A percentile compares a stretch with the other conserved stretches of the same genome.
Conservation (phyloP, 2,329 filamentous ascomycete species). For the Fusarium citri region DNA sequence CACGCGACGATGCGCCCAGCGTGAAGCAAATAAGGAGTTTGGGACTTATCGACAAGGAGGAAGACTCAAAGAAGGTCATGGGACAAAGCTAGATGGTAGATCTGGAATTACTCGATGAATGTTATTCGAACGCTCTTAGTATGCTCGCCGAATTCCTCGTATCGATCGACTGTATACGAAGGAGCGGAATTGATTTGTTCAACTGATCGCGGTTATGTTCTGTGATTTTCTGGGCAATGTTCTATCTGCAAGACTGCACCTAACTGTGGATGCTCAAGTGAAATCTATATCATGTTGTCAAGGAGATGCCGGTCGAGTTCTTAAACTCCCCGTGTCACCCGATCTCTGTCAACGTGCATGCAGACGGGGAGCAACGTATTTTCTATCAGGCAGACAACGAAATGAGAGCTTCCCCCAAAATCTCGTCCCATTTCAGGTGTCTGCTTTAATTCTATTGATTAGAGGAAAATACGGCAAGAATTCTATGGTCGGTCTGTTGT, state of each 20-base stretch:
- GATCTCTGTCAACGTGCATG: not conserved
- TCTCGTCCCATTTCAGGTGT: too few relatives aligned
- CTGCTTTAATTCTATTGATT: not conserved
- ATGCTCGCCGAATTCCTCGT: slow-evolving; percentile 4
- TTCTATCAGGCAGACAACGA: too few relatives aligned
- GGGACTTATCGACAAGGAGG: slow-evolving; percentile 84
- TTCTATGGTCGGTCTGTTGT: not conserved
- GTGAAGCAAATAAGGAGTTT: slow-evolving; percentile 89
- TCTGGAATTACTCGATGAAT: slow-evolving; percentile 14
- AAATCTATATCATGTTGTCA: not conserved
- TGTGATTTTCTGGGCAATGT: not conserved
- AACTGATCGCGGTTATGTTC: not conserved
- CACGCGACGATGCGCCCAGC: slow-evolving; percentile 83
- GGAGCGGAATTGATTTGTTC: slow-evolving; percentile 40
- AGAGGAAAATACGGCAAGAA: not conserved
- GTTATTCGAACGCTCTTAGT: slow-evolving; percentile 13
- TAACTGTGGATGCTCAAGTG: not conserved
- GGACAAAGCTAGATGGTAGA: slow-evolving; percentile 48
- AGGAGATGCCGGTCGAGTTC: not conserved
- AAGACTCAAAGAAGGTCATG: slow-evolving; percentile 75
- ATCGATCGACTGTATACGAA: slow-evolving; percentile 34
- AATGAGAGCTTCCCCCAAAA: not conserved
- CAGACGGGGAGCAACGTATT: not conserved
- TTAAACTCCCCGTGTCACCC: not conserved
- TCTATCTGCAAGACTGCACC: not conserved